Evolutionary conservation across 805 yeast genomes (phyloP).

Genomic region (Metschnikowia lunata): DNA sequence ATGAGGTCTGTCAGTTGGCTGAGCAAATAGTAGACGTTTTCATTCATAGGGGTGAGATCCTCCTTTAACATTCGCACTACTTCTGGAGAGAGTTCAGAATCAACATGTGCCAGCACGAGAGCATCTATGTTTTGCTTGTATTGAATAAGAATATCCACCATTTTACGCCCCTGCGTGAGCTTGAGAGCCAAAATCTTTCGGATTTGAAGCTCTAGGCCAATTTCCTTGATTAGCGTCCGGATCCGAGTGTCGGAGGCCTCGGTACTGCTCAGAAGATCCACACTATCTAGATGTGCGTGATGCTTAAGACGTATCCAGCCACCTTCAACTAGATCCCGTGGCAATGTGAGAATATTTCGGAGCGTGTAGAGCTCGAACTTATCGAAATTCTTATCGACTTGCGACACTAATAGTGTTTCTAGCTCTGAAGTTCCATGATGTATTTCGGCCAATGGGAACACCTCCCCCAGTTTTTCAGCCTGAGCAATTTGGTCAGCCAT

Average conservation of each 20-base stretch:
- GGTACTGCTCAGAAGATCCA: background rate
- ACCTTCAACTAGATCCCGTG: slow-evolving; percentile 54
- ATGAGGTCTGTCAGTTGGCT: slow-evolving; percentile 40
- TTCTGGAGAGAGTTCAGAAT: slow-evolving; percentile 19
- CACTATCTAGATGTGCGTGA: slow-evolving; percentile 49
- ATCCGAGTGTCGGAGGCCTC: slow-evolving; percentile 1
- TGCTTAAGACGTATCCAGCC: slow-evolving; percentile 70
- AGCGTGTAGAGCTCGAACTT: slow-evolving; percentile 77
- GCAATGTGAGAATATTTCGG: slow-evolving; percentile 71
- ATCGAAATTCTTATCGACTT: slow-evolving; percentile 80
- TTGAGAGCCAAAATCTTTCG: slow-evolving; percentile 39
- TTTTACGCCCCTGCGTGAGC: slow-evolving; percentile 32
- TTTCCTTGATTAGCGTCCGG: slow-evolving; percentile 29
- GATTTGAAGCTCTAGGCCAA: slow-evolving; percentile 41
- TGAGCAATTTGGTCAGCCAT: slow-evolving; percentile 6
- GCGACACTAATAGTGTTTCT: slow-evolving; percentile 69
- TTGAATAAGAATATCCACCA: slow-evolving; percentile 28
- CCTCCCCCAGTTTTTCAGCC: slow-evolving; percentile 6
- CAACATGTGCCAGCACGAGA: slow-evolving; percentile 14
- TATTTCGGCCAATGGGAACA: slow-evolving; percentile 46
- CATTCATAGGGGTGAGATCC: slow-evolving; percentile 42
- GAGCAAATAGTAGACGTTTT: slow-evolving; percentile 42
- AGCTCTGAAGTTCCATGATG: slow-evolving; percentile 75
- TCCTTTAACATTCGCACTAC: slow-evolving; percentile 26
- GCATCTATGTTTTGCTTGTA: slow-evolving; percentile 27